Base-by-base conservation (phyloP, 257 asterid species). In the Solanum tacnaense region DNA sequence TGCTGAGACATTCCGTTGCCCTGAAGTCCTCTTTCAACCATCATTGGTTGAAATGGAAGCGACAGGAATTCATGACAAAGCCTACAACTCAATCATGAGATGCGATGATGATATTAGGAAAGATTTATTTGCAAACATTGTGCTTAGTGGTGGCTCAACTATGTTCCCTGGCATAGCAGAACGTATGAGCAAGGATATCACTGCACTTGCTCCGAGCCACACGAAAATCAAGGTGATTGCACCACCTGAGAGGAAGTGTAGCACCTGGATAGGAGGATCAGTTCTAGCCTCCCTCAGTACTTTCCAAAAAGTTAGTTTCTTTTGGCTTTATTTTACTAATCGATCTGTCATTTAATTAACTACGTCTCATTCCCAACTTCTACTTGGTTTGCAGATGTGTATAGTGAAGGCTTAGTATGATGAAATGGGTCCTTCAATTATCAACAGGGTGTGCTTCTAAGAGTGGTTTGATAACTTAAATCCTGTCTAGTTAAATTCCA, bases 11-110 rank as follows among this genome's bases (percentile, higher is more conserved):
- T 62, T 62, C 31, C 15, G 1, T 10, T 62, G 31, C 31, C 71
- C 16, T n/a, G 71, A 62, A 4, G 15, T n/a, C 31, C 71, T 62
- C 71, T 62, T 62, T 13, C 5, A 62, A 2, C 71, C 71, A 62
- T 62, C 71, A 62, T 62, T 5, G 31, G 71, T 23, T 62, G 71
- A 27, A 65, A 90, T 87, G 87, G 89, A 89, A 81, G 78, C 89
- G 38, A 44, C 87, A 1, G 88, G 89, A 36, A 89, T 90, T 75
- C 91, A 90, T 62, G 90, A 90, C 56, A 90, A 31, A 1, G 6
- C 35, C 44, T 23, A 84, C 32, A 35, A 67, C 58, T 23, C 58
- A 38, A n/a, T 38, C 34, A 38, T 76, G 58, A 76, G 84, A 76
- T 76, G 58, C 13, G 23, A 76, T 38, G 34, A 23, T 38, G 58